phyloP scores from a whole-genome alignment of 1,284 basidiomycete genomes.

The Naganishia sp. region DNA sequence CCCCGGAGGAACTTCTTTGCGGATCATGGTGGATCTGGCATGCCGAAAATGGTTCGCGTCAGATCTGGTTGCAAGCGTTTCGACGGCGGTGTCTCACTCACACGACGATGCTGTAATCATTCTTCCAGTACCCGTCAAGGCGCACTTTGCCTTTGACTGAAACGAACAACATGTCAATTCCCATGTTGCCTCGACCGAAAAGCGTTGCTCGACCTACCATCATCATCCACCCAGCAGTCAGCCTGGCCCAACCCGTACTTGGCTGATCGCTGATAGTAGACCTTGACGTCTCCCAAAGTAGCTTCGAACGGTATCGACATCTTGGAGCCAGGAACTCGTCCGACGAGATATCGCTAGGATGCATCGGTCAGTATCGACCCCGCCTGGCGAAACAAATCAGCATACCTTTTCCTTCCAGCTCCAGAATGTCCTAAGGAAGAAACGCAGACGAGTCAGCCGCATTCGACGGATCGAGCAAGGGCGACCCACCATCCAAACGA shows the following conservation, averaged over 20 bases:
- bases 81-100: not conserved
- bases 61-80: not conserved
- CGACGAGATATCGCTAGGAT: conserved; percentile 42
- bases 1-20: conserved; percentile 40
- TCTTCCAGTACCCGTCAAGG: conserved; percentile 42
- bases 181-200: no score
- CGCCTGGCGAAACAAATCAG: not conserved
- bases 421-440: conserved; percentile 44
- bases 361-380: not conserved
- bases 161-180: no score
- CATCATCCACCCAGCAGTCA: conserved; percentile 48
- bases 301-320: conserved; percentile 43
- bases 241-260: conserved; percentile 44
- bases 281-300: conserved; percentile 40
- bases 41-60: not conserved
- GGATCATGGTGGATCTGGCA: conserved; percentile 40
- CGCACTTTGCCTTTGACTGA: conserved; percentile 29
- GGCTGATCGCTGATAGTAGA: conserved; percentile 46
- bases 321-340: conserved; percentile 43
- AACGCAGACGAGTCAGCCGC: not conserved
- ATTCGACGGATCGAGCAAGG: not conserved
- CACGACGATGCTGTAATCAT: conserved; percentile 28
- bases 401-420: conserved; percentile 44
- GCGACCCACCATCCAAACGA: conserved; percentile 5
- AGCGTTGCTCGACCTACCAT: conserved; percentile 10